Conservation (phyloP, 371 early-diverging fungal genomes). For the Apophysomyces trapeziformis region DNA sequence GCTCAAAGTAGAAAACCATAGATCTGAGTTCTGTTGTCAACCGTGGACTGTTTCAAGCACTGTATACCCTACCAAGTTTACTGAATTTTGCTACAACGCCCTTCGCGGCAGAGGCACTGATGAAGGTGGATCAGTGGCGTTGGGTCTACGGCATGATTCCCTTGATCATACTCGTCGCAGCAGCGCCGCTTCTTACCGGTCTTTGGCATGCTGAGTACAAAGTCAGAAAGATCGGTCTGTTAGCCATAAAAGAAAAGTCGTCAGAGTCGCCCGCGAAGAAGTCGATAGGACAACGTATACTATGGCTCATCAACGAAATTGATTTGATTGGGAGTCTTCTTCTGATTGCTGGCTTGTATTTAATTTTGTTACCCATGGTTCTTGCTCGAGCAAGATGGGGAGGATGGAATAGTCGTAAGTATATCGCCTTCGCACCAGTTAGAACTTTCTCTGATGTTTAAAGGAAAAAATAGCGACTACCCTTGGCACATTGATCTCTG, state of each 20-base stretch:
- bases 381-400: constrained; percentile 40
- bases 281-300: constrained; percentile 5
- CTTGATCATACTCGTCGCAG: constrained; percentile 23
- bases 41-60: constrained; percentile 43
- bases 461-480: constrained; percentile 11
- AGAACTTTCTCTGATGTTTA: neutral
- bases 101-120: constrained; percentile 28
- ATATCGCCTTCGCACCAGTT: neutral
- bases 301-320: constrained; percentile 41
- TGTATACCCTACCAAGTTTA: constrained; percentile 36
- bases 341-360: constrained; percentile 36
- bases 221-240: constrained; percentile 12
- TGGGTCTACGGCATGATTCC: constrained; percentile 35
- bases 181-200: constrained; percentile 30
- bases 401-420: constrained; percentile 42
- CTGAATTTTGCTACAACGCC: constrained; percentile 36
- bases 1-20: constrained; percentile 12
- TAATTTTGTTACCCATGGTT: constrained; percentile 46
- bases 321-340: constrained; percentile 49
- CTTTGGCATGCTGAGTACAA: constrained; percentile 32
- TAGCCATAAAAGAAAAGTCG: neutral
- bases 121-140: constrained; percentile 23
- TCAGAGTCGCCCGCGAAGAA: constrained; percentile 8
- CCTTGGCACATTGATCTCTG: constrained; percentile 36
- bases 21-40: constrained; percentile 39